Base-by-base conservation (phyloP, 495 filamentous ascomycete genomes). In the Lasiosphaeria hispida region DNA sequence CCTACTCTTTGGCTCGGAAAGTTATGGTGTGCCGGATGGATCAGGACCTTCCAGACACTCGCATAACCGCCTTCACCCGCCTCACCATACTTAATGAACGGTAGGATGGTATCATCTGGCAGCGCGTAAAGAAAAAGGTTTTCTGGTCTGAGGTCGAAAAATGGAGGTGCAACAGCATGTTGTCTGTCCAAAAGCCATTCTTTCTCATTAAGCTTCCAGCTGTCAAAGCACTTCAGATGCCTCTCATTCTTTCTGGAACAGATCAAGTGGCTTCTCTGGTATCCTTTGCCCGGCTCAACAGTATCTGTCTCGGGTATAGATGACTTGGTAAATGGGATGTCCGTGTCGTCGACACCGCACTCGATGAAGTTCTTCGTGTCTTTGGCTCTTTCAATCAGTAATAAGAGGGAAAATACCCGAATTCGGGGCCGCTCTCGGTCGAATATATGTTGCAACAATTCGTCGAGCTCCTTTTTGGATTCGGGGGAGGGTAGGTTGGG, bases 361-460 rank as follows among this genome's bases (percentile, higher is more conserved):
- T 33, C n/a, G 15, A 48, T n/a, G 44, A 48, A 48, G 19, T 18
- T 23, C 17, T n/a, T 10, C 7, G 33, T 48, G 19, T 18, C 19
- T 3, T 33, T 14, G 9, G 19, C 44, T 8, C 33, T 7, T 10
- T 23, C 44, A 19, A 7, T n/a, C 9, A 17, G n/a, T 8, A 48
- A 33, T 6, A 48, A 23, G 7, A 48, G 9, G 10, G 10, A 14
- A 18, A 48, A 48, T 9, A 48, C 6, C 14, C 17, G 9, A 6
- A 7, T 14, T 23, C 44, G 44, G 44, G 7, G 5, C 33, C 15
- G n/a, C n/a, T n/a, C n/a, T n/a, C n/a, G n/a, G n/a, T n/a, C 9
- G 33, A 14, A 23, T 17, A 98, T 72, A 96, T 48, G 15, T 23
- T 48, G 6, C 6, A 6, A 4, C 7, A 48, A 18, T 7, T 18